A percentile compares a stretch with the other conserved stretches of the same genome.
Evolutionary conservation across 805 yeast species (phyloP).

Genomic region (Zygosaccharomyces bisporus): DNA sequence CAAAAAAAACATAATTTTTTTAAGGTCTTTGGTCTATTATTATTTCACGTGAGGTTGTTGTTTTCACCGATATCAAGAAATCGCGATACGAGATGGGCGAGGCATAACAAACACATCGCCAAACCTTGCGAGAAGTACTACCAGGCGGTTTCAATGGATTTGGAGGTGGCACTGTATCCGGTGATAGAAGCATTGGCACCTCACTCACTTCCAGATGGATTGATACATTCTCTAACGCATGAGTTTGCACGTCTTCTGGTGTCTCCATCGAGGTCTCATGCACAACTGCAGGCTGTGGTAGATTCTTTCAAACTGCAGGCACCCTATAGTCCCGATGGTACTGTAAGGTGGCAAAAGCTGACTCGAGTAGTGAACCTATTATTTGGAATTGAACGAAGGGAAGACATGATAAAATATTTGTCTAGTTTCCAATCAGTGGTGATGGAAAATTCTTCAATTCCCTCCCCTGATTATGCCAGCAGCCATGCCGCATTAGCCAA

Average conservation of each 20-base stretch:
- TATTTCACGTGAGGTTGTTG: conserved; percentile 1
- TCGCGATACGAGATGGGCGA: neutral
- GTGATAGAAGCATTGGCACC: conserved; percentile 29
- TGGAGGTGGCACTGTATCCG: conserved; percentile 20
- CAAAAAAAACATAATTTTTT: neutral
- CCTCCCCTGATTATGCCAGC: conserved; percentile 13
- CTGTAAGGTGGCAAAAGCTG: conserved; percentile 24
- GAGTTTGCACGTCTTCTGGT: conserved; percentile 20
- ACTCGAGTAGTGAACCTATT: conserved; percentile 19
- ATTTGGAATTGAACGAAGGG: conserved; percentile 15
- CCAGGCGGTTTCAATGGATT: conserved; percentile 20
- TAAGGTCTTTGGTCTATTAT: neutral
- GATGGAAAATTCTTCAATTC: conserved; percentile 12
- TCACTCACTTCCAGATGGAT: conserved; percentile 19
- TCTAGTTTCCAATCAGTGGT: conserved; percentile 20
- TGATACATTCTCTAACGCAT: conserved; percentile 16
- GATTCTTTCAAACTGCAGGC: conserved; percentile 18
- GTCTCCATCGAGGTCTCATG: conserved; percentile 18
- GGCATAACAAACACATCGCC: conserved; percentile 5
- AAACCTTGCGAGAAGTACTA: neutral
- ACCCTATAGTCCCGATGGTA: conserved; percentile 17
- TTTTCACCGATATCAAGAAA: conserved; percentile 1
- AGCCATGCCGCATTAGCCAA: conserved; percentile 7
- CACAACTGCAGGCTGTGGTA: conserved; percentile 23
- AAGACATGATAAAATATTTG: conserved; percentile 24